Evolutionary conservation across 2,329 filamentous ascomycete species (phyloP).

Genomic region (Alternaria gaisen): DNA sequence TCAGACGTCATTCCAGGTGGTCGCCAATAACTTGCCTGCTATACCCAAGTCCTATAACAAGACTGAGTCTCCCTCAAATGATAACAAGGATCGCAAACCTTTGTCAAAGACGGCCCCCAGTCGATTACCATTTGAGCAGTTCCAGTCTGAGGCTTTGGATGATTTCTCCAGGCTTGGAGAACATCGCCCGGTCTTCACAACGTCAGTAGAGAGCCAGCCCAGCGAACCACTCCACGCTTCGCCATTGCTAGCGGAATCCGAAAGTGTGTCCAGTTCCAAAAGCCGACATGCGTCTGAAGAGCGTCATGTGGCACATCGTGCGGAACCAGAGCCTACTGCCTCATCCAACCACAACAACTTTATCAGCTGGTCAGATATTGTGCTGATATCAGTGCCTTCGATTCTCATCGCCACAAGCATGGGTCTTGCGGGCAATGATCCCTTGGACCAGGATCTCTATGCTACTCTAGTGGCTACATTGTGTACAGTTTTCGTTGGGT

Average conservation of each 20-base stretch:
- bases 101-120: not conserved
- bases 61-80: not conserved
- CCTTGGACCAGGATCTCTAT: not conserved
- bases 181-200: not conserved
- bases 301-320: not conserved
- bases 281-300: not conserved
- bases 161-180: not conserved
- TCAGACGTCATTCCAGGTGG: not conserved
- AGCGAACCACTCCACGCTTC: not conserved
- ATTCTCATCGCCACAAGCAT: not conserved
- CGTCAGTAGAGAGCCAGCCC: not conserved
- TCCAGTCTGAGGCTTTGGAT: not conserved
- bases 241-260: not conserved
- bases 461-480: not conserved
- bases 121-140: not conserved
- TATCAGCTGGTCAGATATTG: not conserved
- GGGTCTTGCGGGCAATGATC: not conserved
- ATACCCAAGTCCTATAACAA: not conserved
- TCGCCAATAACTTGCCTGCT: not conserved
- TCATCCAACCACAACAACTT: not conserved
- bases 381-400: not conserved
- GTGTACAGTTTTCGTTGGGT: not conserved
- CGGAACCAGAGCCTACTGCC: not conserved
- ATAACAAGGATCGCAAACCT: not conserved
- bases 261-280: no score